Conservation (phyloP, 73 alveolate species). For the Stentor roeselii region DNA sequence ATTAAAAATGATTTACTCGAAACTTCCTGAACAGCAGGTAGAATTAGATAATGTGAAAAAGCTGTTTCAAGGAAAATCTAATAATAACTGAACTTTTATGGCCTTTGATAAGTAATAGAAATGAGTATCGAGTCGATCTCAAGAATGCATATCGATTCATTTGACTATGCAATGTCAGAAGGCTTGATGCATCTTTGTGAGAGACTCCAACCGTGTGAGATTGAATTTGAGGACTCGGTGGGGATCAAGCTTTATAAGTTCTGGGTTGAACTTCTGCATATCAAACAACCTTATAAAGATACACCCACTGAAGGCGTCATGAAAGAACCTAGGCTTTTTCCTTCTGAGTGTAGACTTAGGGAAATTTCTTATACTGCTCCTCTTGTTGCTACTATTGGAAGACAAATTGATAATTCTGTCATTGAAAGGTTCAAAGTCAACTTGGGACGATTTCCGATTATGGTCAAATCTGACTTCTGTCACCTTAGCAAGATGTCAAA, state of each 20-base stretch:
- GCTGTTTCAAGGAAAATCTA: too few species aligned
- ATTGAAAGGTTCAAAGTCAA: constrained; percentile 79
- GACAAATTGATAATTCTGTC: constrained; percentile 84
- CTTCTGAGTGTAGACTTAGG: constrained; percentile 93
- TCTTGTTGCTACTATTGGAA: constrained; percentile 85
- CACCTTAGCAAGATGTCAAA: constrained; percentile 81
- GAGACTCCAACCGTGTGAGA: constrained; percentile 83
- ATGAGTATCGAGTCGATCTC: constrained; percentile 55
- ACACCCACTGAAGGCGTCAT: constrained; percentile 52
- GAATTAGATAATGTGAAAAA: too few species aligned
- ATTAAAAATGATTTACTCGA: too few species aligned
- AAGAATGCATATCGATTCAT: constrained; percentile 90
- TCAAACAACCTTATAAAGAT: constrained; percentile 30
- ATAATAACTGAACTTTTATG: too few species aligned
- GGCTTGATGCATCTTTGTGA: constrained; percentile 81
- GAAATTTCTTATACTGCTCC: constrained; percentile 90
- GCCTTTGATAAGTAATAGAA: too few species aligned
- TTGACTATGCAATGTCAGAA: constrained; percentile 86
- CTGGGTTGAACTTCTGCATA: constrained; percentile 44
- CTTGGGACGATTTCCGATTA: constrained; percentile 94
- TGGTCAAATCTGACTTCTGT: constrained; percentile 92
- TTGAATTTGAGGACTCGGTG: constrained; percentile 76
- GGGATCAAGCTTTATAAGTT: constrained; percentile 82
- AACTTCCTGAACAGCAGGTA: too few species aligned
- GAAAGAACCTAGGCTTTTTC: constrained; percentile 78